Conservation (phyloP, 2,329 filamentous ascomycete species). For the Gremmenia infestans region DNA sequence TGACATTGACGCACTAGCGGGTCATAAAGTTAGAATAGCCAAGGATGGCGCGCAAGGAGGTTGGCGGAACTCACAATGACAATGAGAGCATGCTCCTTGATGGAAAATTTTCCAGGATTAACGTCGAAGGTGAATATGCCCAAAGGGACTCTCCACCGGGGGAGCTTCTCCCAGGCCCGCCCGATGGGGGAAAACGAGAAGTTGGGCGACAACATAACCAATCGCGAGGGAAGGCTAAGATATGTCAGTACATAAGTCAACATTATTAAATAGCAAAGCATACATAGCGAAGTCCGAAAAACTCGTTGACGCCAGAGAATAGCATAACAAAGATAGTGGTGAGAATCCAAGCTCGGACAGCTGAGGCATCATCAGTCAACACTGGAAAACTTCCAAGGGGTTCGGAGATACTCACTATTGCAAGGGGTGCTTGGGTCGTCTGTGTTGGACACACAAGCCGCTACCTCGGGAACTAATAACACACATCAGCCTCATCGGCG, state of each 20-base stretch:
- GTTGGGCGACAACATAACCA: constrained; percentile 31
- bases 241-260: no score
- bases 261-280: no score
- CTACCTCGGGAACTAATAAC: constrained; percentile 33
- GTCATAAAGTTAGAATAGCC: constrained; percentile 39
- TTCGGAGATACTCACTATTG: constrained; percentile 16
- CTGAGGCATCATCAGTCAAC: background rate
- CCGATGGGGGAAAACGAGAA: constrained; percentile 51
- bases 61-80: constrained; percentile 61
- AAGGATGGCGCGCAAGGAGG: constrained; percentile 55
- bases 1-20: constrained; percentile 52
- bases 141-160: constrained; percentile 15
- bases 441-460: constrained; percentile 34
- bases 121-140: constrained; percentile 46
- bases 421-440: constrained; percentile 28
- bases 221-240: constrained; percentile 10
- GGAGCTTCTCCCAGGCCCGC: constrained; percentile 48
- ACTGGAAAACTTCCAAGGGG: constrained; percentile 14
- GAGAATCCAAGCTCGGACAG: constrained; percentile 56
- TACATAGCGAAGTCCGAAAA: constrained; percentile 15
- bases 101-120: constrained; percentile 63
- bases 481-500: constrained; percentile 1
- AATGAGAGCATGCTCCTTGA: constrained; percentile 64
- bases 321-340: constrained; percentile 29
- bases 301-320: constrained; percentile 14